Evolutionary conservation across 768 basidiomycete genomes (phyloP), one percentile per base, ranked within the genome.

Genomic region (Gautieria morchelliformis): DNA sequence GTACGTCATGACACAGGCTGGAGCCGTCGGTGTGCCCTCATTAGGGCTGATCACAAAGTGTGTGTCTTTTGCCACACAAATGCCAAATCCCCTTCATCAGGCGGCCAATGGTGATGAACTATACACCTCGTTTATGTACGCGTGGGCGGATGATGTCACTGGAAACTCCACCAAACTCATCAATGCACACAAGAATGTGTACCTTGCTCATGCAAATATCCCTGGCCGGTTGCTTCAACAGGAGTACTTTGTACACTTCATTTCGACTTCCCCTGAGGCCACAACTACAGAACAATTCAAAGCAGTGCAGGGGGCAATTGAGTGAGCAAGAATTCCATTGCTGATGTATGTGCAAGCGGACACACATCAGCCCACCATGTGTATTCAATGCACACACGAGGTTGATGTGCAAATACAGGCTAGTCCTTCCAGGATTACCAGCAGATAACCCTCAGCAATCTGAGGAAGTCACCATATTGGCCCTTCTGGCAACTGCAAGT

Each of bases 231-330:
- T 53, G n/a, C n/a, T n/a, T n/a, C n/a, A n/a, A n/a, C n/a, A n/a
- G n/a, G n/a, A n/a, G n/a, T n/a, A n/a, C n/a, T 17, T n/a, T 35
- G 11, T 51, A 15, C 30, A 37, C n/a, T 58, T 58, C 7, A 24
- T 58, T 17, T 27, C 3, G 11, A 73, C 73, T 0, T 78, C 74
- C 3, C 67, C 65, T 5, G 58, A 70, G 57, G 73, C 75, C 0
- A 59, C 61, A 8, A 59, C 70, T n/a, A 53, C 67, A 1, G 76
- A 77, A 56, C 74, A 76, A 51, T 71, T 74, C 48, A 60, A 65
- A 4, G 70, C 63, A 0, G 63, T 75, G 9, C 66, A 69, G n/a
- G n/a, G n/a, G n/a, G 46, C 22, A 64, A 5, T 53, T 64, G 7
- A 69, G 75, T n/a, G 62, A 68, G 72, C 73, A 50, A 27, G 67